phyloP scores from a whole-genome alignment of 306 rosid species.

The Hippophae gyantsensis region DNA sequence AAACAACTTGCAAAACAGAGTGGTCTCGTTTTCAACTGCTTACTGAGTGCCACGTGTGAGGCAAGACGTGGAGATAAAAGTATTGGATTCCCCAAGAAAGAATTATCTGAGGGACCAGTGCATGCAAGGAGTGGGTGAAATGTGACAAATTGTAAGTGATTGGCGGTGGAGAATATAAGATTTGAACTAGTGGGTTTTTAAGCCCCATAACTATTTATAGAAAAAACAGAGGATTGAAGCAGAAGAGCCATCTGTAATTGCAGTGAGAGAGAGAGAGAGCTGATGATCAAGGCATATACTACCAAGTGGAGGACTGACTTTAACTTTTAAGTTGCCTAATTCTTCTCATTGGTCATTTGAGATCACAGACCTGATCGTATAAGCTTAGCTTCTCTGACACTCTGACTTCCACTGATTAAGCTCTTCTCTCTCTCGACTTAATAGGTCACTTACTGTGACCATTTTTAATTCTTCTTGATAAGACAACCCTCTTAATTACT shows the following conservation, averaged over 20 bases:
- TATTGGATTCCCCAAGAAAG: conserved; percentile 7
- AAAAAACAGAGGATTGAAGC: conserved; percentile 19
- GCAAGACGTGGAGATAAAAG: background rate
- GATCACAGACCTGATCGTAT: conserved; percentile 26
- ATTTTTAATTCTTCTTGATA: conserved; percentile 1
- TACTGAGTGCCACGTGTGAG: conserved; percentile 13
- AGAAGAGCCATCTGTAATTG: conserved; percentile 17
- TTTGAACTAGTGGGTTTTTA: conserved; percentile 5
- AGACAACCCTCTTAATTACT: conserved; percentile 5
- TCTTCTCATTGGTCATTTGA: conserved; percentile 24
- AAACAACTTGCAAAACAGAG: background rate
- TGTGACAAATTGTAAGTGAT: conserved; percentile 19
- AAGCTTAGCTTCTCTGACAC: conserved; percentile 22
- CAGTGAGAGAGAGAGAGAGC: conserved; percentile 5
- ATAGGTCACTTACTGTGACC: conserved; percentile 10
- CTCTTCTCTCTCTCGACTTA: conserved; percentile 1
- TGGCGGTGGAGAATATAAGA: conserved; percentile 36
- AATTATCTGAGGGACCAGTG: conserved; percentile 7
- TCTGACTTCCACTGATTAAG: conserved; percentile 3
- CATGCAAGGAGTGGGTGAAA: conserved; percentile 30
- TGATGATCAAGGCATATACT: conserved; percentile 12
- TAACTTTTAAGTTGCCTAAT: conserved; percentile 28
- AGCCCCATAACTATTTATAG: conserved; percentile 40
- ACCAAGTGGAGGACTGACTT: conserved; percentile 21
- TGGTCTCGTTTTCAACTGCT: background rate